Conservation (phyloP, 106 monocot species). For the Narthecium ossifragum region DNA sequence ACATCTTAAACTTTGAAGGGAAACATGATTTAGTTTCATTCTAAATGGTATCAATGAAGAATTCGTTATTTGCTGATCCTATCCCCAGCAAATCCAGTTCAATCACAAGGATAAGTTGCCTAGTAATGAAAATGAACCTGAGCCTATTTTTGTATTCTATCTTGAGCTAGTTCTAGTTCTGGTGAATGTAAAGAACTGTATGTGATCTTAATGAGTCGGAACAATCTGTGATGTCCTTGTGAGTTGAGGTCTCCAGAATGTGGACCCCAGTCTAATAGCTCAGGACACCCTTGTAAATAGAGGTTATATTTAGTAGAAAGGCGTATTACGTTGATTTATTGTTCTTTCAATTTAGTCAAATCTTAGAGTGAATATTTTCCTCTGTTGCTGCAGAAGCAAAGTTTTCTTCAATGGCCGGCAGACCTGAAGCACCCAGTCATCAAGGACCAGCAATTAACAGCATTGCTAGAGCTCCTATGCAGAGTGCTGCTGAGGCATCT, state of each 20-base stretch:
- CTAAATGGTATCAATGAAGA: too few species aligned
- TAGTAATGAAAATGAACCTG: too few species aligned
- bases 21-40: too few species aligned
- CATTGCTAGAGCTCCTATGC: not conserved
- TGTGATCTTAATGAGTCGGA: not conserved
- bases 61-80: too few species aligned
- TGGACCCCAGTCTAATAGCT: not conserved
- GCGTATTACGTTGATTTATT: not conserved
- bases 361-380: not conserved
- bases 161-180: not conserved
- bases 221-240: not conserved
- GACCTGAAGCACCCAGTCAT: conserved; percentile 18
- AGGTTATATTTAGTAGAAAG: too few species aligned
- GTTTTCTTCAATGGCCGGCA: conserved; percentile 30
- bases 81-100: too few species aligned
- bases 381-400: conserved; percentile 34
- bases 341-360: not conserved
- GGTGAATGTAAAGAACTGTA: not conserved
- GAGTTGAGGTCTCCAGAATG: not conserved
- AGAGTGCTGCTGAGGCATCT: not conserved
- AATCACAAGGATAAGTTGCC: too few species aligned
- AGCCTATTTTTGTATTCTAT: not conserved
- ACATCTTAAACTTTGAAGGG: too few species aligned
- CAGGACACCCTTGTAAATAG: too few species aligned
- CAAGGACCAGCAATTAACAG: not conserved